Percentiles rank a stretch among this genome's conserved stretches.
phyloP scores from a whole-genome alignment of 1,139 yeast genomes.

The Maudiozyma humilis region DNA sequence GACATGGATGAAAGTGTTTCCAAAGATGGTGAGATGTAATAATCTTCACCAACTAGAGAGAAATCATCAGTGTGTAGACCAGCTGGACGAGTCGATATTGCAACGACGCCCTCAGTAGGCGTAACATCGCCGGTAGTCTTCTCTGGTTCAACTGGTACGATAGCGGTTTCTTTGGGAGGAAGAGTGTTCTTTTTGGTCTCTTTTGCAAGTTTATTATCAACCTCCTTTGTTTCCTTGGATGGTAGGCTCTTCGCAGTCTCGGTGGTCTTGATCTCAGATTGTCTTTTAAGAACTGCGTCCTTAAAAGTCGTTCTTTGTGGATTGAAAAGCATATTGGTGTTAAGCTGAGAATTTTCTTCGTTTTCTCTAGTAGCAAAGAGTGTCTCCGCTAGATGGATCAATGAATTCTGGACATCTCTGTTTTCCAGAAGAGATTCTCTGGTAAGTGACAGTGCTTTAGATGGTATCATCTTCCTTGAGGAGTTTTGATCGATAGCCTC shows the following conservation, averaged over 20 bases:
- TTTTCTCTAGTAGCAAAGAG: not conserved
- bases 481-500: not conserved
- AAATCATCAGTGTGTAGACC: constrained; percentile 34
- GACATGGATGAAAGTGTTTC: constrained; percentile 53
- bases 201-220: not conserved
- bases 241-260: not conserved
- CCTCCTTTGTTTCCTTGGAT: not conserved
- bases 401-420: not conserved
- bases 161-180: not conserved
- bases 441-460: not conserved
- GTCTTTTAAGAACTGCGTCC: constrained; percentile 17
- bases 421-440: not conserved
- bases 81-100: not conserved
- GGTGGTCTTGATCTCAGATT: constrained; percentile 5
- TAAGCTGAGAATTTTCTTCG: not conserved
- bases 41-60: constrained; percentile 55
- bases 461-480: not conserved
- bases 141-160: not conserved
- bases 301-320: constrained; percentile 26
- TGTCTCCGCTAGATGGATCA: not conserved
- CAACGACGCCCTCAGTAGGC: not conserved
- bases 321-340: constrained; percentile 20
- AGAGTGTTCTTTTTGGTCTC: not conserved
- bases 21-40: constrained; percentile 78
- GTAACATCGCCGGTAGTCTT: not conserved